A percentile compares a stretch with the other conserved stretches of the same genome.
These are phyloP conservation scores for Brassica balearica DNA, from an alignment of 441 rosid species.

Conservation along the genomic window DNA sequence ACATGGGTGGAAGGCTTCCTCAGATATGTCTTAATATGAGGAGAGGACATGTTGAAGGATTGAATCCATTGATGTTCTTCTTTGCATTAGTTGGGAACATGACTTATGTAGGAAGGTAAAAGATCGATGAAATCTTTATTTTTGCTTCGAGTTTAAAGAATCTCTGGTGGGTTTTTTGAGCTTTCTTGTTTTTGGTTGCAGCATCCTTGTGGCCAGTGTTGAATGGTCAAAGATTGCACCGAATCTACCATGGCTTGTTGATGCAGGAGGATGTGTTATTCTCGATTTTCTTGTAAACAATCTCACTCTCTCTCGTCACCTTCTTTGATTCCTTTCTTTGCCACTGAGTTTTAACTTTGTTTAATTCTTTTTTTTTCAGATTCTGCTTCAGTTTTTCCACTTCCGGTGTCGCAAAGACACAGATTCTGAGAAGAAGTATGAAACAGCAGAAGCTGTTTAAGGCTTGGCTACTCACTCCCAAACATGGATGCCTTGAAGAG, in stretches of 20 bases:
- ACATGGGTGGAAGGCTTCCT: constrained; percentile 95
- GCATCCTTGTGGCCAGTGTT: constrained; percentile 69
- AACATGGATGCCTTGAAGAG: constrained; percentile 23
- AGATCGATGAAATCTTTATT: not conserved
- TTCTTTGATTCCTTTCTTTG: constrained; percentile 10
- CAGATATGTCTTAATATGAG: constrained; percentile 81
- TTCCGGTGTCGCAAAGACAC: constrained; percentile 34
- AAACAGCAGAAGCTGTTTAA: constrained; percentile 36
- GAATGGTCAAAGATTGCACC: constrained; percentile 73
- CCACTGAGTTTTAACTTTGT: constrained; percentile 27
- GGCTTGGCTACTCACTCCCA: constrained; percentile 14
- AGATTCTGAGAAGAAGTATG: constrained; percentile 34
- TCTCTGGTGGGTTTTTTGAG: constrained; percentile 2
- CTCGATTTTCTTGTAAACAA: constrained; percentile 72
- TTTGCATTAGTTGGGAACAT: constrained; percentile 83
- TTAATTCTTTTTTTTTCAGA: constrained; percentile 30
- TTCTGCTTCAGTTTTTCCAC: constrained; percentile 44
- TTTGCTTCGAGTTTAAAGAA: not conserved
- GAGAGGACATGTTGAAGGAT: constrained; percentile 88
- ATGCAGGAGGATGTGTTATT: constrained; percentile 84
- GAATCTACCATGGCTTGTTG: constrained; percentile 87
- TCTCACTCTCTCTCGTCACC: constrained; percentile 18
- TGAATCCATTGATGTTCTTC: constrained; percentile 83
- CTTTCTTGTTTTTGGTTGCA: constrained; percentile 36
- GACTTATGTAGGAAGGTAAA: constrained; percentile 84